Conservation (phyloP, 805 yeast species). For the Candida pseudofarinosa region DNA sequence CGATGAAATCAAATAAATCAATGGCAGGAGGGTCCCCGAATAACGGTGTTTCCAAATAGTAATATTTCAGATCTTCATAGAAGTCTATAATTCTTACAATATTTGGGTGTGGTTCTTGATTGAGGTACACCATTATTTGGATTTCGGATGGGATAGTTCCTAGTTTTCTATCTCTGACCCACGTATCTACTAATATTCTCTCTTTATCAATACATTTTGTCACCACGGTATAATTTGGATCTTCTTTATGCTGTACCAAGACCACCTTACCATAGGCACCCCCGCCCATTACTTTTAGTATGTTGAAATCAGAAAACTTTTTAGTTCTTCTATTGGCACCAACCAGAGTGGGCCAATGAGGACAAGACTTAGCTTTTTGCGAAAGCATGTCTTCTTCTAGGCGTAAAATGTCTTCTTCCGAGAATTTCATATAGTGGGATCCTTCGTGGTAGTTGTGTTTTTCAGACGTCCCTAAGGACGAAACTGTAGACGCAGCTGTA, state of each 20-base stretch:
- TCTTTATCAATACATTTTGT: constrained; percentile 89
- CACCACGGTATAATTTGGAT: constrained; percentile 63
- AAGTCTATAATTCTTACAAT: constrained; percentile 83
- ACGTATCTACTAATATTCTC: constrained; percentile 89
- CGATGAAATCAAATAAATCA: constrained; percentile 90
- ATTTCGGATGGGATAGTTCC: constrained; percentile 98
- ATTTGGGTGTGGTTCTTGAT: constrained; percentile 77
- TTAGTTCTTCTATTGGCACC: constrained; percentile 72
- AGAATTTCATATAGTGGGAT: constrained; percentile 19
- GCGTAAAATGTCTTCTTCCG: constrained; percentile 42
- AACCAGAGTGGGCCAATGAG: constrained; percentile 45
- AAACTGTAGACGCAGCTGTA: constrained; percentile 6
- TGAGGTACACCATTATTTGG: constrained; percentile 82
- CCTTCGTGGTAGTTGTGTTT: constrained; percentile 4
- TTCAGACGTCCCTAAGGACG: not conserved
- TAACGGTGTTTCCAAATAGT: constrained; percentile 86
- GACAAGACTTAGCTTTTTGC: constrained; percentile 31
- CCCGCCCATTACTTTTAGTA: constrained; percentile 80
- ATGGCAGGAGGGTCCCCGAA: constrained; percentile 89
- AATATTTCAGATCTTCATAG: constrained; percentile 86
- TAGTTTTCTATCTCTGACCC: constrained; percentile 88
- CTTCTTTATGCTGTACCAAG: constrained; percentile 63
- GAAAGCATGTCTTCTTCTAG: constrained; percentile 44
- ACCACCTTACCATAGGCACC: constrained; percentile 97
- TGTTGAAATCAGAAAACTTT: constrained; percentile 63